Evolutionary conservation across 2,329 filamentous ascomycete genomes (phyloP).

Genomic region (Helicocarpus griseus): DNA sequence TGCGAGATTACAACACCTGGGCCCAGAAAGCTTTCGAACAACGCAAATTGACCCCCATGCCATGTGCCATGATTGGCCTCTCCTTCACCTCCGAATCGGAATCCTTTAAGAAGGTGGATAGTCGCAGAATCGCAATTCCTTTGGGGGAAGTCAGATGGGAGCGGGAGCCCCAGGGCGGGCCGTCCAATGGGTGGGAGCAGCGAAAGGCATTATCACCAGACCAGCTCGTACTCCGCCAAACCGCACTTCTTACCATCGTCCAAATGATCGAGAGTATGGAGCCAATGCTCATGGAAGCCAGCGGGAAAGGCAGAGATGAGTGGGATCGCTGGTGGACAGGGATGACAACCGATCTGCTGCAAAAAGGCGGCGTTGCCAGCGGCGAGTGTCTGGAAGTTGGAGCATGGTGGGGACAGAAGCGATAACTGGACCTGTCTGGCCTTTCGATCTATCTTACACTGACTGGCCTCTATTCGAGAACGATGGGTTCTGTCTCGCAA

Average conservation of each 20-base stretch:
- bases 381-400: constrained; percentile 72
- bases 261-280: constrained; percentile 80
- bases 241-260: constrained; percentile 70
- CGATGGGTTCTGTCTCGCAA: neutral
- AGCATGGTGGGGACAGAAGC: constrained; percentile 55
- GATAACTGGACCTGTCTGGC: constrained; percentile 17
- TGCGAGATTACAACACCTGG: constrained; percentile 79
- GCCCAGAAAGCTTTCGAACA: constrained; percentile 63
- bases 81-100: constrained; percentile 73
- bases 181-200: constrained; percentile 17
- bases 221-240: constrained; percentile 65
- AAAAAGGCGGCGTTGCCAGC: constrained; percentile 66
- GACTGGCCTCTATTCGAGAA: neutral
- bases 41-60: constrained; percentile 60
- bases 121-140: constrained; percentile 74
- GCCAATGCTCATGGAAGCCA: constrained; percentile 68
- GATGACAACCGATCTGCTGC: constrained; percentile 76
- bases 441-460: neutral
- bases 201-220: constrained; percentile 51
- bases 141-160: constrained; percentile 82
- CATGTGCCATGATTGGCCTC: constrained; percentile 69
- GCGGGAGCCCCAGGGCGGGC: constrained; percentile 47
- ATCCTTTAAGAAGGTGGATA: constrained; percentile 56
- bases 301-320: constrained; percentile 79
- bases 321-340: constrained; percentile 84